These are phyloP conservation scores for Termitomyces sp. DNA, from an alignment of 768 basidiomycete genomes.

Conservation along the genomic window DNA sequence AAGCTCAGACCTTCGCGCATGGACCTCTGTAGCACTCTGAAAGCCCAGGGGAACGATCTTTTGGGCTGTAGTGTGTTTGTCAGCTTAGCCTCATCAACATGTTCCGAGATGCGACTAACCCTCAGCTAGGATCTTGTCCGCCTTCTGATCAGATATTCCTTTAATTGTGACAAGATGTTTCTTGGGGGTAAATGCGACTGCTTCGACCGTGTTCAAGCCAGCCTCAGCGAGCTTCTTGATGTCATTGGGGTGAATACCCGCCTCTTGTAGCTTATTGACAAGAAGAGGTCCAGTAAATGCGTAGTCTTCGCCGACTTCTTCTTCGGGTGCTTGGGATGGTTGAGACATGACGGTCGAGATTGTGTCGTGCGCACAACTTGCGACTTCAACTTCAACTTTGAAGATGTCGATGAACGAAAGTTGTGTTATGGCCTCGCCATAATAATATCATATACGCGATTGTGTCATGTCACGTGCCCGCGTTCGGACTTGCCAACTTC, in stretches of 20 bases:
- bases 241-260: slow-evolving; percentile 85
- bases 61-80: slow-evolving; percentile 51
- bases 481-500: background rate
- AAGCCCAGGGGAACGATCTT: slow-evolving; percentile 98
- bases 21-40: slow-evolving; percentile 96
- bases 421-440: too few species aligned
- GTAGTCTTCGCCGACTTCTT: slow-evolving; percentile 51
- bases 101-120: slow-evolving; percentile 45
- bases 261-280: slow-evolving; percentile 81
- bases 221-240: slow-evolving; percentile 94
- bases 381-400: too few species aligned
- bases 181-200: slow-evolving; percentile 96
- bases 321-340: slow-evolving; percentile 41
- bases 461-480: slow-evolving; percentile 15
- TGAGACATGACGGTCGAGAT: slow-evolving; percentile 47
- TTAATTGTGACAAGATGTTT: slow-evolving; percentile 88
- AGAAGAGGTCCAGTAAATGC: slow-evolving; percentile 78
- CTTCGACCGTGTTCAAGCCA: slow-evolving; percentile 90
- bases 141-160: slow-evolving; percentile 95
- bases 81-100: slow-evolving; percentile 6
- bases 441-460: too few species aligned
- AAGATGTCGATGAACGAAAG: too few species aligned
- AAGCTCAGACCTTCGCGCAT: slow-evolving; percentile 90
- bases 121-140: slow-evolving; percentile 92
- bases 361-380: background rate